Conservation (phyloP, 805 yeast genomes). For the Saccharomyces jurei region DNA sequence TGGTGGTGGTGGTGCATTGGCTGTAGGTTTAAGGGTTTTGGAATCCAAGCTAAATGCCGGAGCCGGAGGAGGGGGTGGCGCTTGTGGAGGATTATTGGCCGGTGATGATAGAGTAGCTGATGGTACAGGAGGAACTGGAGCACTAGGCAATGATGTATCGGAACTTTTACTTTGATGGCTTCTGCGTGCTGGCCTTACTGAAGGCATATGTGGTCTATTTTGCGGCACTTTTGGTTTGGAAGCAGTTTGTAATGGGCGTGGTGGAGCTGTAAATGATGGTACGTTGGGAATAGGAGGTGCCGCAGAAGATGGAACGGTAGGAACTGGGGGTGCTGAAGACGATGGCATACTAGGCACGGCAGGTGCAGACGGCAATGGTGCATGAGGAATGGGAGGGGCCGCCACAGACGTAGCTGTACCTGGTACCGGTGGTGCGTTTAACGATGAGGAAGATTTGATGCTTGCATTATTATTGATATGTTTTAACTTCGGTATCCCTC, state of each 20-base stretch:
- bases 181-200: constrained; percentile 14
- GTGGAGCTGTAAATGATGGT: constrained; percentile 1
- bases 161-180: constrained; percentile 7
- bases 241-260: constrained; percentile 1
- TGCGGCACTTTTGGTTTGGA: neutral
- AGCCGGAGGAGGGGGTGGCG: constrained; percentile 21
- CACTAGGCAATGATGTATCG: constrained; percentile 7
- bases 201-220: constrained; percentile 15
- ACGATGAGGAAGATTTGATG: neutral
- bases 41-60: constrained; percentile 8
- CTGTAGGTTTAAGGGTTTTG: constrained; percentile 6
- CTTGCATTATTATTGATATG: constrained; percentile 32
- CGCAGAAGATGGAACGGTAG: constrained; percentile 1
- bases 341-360: neutral
- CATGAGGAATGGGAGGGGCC: constrained; percentile 7
- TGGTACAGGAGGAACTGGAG: constrained; percentile 15
- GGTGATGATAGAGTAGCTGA: neutral
- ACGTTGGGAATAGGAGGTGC: constrained; percentile 3
- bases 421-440: constrained; percentile 11
- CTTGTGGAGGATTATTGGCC: constrained; percentile 7
- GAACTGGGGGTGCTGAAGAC: neutral
- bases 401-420: constrained; percentile 7
- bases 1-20: constrained; percentile 4
- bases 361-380: constrained; percentile 1
- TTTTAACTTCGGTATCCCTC: constrained; percentile 69